Evolutionary conservation across 129 eudicot genomes (phyloP), one percentile per base, ranked within the genome.

Genomic region (Helianthus tuberosus): DNA sequence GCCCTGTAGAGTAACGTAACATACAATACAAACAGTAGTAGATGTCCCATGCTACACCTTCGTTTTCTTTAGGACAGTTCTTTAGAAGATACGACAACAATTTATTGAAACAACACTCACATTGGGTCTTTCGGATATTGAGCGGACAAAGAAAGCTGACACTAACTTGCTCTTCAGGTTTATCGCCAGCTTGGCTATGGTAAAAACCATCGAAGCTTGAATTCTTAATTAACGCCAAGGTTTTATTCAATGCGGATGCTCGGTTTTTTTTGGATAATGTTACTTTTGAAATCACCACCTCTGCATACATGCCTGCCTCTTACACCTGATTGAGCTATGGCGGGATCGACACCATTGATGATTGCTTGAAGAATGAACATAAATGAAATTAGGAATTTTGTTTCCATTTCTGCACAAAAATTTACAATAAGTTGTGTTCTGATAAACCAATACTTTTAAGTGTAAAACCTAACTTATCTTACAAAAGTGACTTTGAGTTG

Each of bases 91-190:
- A 27, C 2, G 1, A 0, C 2, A 27, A 27, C 32, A 20, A 20
- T 0, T 0, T 0, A 20, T 20, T 0, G 23, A 20, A 0, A 20
- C 23, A 20, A 20, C 23, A 20, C 23, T 0, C 32, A 2, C 32
- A 27, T 27, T 27, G 32, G 1, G 0, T 1, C 32, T 27, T 27
- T 0, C 2, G 32, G 32, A 27, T 1, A 27, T 27, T 27, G 52
- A 11, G 39, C 8, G 64, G 38, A 27, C 39, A 58, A 58, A 58
- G 64, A 3, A 58, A 23, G 64, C 35, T 58, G 5, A 15, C 64
- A 15, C 64, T 58, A 58, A 58, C 64, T 58, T 58, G 36, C 64
- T 58, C 64, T 58, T 58, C 64, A 4, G 64, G 15, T 58, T 58
- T 58, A 0, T 25, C 8, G 8, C 64, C 39, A 2, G 8, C 15